Base-by-base conservation (phyloP, 768 basidiomycete species). In the Ramaria sp. region DNA sequence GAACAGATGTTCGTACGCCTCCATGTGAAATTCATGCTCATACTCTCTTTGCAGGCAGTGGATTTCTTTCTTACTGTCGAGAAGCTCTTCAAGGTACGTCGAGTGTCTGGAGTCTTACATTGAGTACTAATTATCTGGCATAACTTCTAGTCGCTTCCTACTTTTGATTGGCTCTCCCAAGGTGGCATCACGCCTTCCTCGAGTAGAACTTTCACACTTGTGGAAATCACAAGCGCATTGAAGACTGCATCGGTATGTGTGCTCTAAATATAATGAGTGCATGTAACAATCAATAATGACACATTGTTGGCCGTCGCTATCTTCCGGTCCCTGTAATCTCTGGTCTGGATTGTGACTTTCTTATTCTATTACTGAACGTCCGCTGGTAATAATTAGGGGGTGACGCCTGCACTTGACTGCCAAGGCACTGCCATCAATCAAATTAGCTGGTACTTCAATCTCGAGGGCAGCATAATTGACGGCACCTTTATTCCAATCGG, bases 171-270 rank as follows among this genome's bases (percentile, higher is more conserved):
- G 80, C 81, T 92, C 41, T 70, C 73, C 13, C 70, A 76, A 20
- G 82, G 76, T n/a, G 88, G 88, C 24, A 91, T 92, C 62, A 79
- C 78, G 3, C 91, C 91, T 12, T 77, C 76, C n/a, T 69, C 72
- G 2, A 72, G 68, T 59, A 65, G 69, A 61, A 86, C 85, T 0
- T 82, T 81, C 66, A 79, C 79, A 0, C 74, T 86, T 17, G 70
- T 78, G 13, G 64, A 73, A 10, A 64, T 88, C 47, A 73, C 74
- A 11, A 65, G 74, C 38, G 86, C 84, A 2, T 70, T 89, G 49
- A 72, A 77, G 66, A 55, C 69, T 11, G 80, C 74, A 34, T 78
- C 77, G 4, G 82, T 63, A 78, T 31, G 51, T 38, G 15, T 24
- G 11, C 5, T 27, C 5, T 27, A 27, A 27, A 19, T 30, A 11